Conservation (phyloP, 441 rosid genomes). For the Adansonia rubrostipa region DNA sequence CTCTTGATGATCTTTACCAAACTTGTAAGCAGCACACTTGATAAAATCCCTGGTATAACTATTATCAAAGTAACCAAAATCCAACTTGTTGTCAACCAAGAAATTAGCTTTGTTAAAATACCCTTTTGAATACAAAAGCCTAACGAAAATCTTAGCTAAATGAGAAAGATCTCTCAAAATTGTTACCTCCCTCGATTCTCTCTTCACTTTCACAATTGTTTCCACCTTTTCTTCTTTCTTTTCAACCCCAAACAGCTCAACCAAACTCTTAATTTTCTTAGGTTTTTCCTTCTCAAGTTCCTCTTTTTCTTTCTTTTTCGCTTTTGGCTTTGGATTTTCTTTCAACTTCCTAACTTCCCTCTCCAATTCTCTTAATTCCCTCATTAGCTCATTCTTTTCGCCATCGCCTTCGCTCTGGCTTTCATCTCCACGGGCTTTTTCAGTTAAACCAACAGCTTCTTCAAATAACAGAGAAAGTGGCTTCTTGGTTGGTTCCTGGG, state of each 20-base stretch:
- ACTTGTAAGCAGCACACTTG: slow-evolving; percentile 55
- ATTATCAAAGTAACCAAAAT: slow-evolving; percentile 53
- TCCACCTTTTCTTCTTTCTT: not conserved
- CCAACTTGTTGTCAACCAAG: slow-evolving; percentile 44
- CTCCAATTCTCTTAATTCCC: slow-evolving; percentile 49
- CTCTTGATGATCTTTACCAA: slow-evolving; percentile 70
- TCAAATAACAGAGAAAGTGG: slow-evolving; percentile 52
- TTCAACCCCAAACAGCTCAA: slow-evolving; percentile 36
- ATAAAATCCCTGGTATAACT: slow-evolving; percentile 58
- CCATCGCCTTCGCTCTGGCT: slow-evolving; percentile 16
- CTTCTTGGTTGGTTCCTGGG: slow-evolving; percentile 29
- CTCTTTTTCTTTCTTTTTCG: slow-evolving; percentile 19
- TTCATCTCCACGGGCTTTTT: slow-evolving; percentile 35
- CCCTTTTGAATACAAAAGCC: slow-evolving; percentile 57
- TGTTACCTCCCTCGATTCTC: slow-evolving; percentile 23
- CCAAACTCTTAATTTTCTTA: slow-evolving; percentile 32
- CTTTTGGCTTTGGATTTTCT: slow-evolving; percentile 23
- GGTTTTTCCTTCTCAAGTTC: slow-evolving; percentile 14
- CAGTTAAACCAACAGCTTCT: slow-evolving; percentile 57
- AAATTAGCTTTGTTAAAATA: slow-evolving; percentile 71
- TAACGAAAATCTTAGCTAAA: slow-evolving; percentile 53
- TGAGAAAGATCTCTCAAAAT: slow-evolving; percentile 57
- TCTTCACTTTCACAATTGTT: slow-evolving; percentile 13
- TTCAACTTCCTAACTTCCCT: slow-evolving; percentile 42
- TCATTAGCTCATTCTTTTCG: slow-evolving; percentile 36